A percentile compares a stretch with the other conserved stretches of the same genome.
phyloP scores from a whole-genome alignment of 345 rosid species.

The Brassica nigra region DNA sequence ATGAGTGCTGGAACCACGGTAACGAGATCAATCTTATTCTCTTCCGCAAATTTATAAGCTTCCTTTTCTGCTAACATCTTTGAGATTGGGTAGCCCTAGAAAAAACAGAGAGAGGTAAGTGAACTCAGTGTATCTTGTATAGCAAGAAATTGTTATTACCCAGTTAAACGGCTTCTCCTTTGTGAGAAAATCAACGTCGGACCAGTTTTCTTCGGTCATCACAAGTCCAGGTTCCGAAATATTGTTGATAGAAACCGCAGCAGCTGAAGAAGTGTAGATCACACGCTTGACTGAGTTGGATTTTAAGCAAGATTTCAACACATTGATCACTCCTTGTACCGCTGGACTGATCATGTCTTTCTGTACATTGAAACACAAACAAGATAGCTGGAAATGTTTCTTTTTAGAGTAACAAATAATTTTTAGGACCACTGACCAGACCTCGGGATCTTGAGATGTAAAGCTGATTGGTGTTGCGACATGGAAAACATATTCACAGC shows the following conservation, averaged over 20 bases:
- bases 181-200: constrained; percentile 65
- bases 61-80: constrained; percentile 76
- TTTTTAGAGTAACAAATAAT: background rate
- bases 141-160: constrained; percentile 49
- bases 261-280: constrained; percentile 85
- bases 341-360: constrained; percentile 94
- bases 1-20: constrained; percentile 72
- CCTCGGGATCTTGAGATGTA: constrained; percentile 84
- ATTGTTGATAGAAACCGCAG: constrained; percentile 67
- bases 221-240: constrained; percentile 61
- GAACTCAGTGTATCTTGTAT: constrained; percentile 6
- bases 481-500: constrained; percentile 76
- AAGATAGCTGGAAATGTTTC: background rate
- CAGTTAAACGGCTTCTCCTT: constrained; percentile 78
- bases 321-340: constrained; percentile 71
- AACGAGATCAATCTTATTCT: constrained; percentile 70
- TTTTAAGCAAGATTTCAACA: constrained; percentile 65
- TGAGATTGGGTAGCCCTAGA: constrained; percentile 79
- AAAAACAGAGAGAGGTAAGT: constrained; percentile 15
- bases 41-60: constrained; percentile 69
- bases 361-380: constrained; percentile 37
- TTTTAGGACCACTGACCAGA: constrained; percentile 6
- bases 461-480: constrained; percentile 92
- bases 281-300: constrained; percentile 72
- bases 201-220: constrained; percentile 73